A percentile compares a stretch with the other conserved stretches of the same genome.
Conservation (phyloP, 139 green algal species). For the Eudorina sp. region DNA sequence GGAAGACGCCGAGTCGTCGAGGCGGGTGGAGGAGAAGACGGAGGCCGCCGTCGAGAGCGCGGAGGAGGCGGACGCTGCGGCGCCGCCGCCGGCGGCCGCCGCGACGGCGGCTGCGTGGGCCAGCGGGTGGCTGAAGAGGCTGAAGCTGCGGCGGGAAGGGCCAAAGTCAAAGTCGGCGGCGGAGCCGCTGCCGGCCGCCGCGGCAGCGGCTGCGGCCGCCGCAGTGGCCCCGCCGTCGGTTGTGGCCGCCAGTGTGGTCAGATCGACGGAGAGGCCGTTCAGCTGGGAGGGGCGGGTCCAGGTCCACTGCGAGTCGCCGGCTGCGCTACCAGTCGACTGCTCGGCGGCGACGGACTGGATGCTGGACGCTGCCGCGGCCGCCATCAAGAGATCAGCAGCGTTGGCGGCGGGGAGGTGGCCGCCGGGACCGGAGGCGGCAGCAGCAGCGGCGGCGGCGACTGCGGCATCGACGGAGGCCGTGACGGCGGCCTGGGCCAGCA, state of each 20-base stretch:
- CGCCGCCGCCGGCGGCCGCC: no score
- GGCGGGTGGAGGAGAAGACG: background rate
- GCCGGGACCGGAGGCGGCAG: background rate
- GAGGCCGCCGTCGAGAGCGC: background rate
- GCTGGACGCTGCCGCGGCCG: background rate
- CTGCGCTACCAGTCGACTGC: background rate
- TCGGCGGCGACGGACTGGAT: background rate
- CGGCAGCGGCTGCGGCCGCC: no score
- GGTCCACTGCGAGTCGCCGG: constrained; percentile 11
- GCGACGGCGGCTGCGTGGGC: no score
- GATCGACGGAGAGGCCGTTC: constrained; percentile 49
- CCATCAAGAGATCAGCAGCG: background rate
- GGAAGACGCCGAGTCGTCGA: background rate
- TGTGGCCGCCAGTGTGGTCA: background rate
- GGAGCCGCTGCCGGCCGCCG: background rate
- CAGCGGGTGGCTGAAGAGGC: constrained; percentile 60
- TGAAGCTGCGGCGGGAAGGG: constrained; percentile 47
- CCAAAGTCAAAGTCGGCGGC: background rate
- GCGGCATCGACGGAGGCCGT: background rate
- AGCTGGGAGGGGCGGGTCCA: constrained; percentile 57
- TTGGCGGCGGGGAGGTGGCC: background rate
- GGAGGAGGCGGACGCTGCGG: background rate
- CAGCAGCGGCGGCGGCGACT: background rate
- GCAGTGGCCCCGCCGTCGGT: no score
- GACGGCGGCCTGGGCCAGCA: constrained; percentile 11